Evolutionary conservation across 1,139 yeast species (phyloP), one percentile per base, ranked within the genome.

Genomic region (Pichia sorboxylosa): DNA sequence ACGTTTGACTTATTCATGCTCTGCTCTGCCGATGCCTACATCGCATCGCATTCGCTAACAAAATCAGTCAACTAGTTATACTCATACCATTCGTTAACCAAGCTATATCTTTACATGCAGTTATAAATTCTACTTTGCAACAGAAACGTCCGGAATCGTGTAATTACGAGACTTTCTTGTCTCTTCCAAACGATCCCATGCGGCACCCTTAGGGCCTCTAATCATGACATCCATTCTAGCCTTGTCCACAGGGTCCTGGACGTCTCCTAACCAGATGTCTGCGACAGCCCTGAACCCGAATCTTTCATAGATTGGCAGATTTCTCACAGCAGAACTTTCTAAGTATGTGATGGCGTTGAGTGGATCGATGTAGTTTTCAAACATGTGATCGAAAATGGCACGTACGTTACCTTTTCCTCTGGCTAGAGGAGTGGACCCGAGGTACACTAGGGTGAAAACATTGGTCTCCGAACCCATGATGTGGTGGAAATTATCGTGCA

Each of bases 331-430:
- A 7, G 78, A 69, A 43, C 78, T 69, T 47, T 75, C 84, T 49
- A 75, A 61, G 46, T 75, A 75, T 9, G 72, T 54, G 19, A 66
- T 57, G 34, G 58, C 55, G 15, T 58, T 58, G 20, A 55, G 52
- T 29, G 55, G 53, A 43, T 75, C 81, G 33, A 77, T 61, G 48
- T 65, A 59, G 32, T 63, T 58, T 19, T 58, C 51, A 41, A 71
- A 72, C 66, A 72, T 68, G 45, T 59, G 65, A n/a, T 71, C 69
- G 42, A 75, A 66, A 47, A 73, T 59, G 32, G 61, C 61, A 29
- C 82, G 53, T n/a, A 66, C 73, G 48, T 75, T 73, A 7, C 83
- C 83, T 50, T 74, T 74, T 24, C 83, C 83, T 45, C 79, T 61
- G 8, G 80, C 79, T 16, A 54, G 47, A n/a, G 63, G 64, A 9